Conservation (phyloP, 352 stramenopile species). For the Phytophthora multivora region DNA sequence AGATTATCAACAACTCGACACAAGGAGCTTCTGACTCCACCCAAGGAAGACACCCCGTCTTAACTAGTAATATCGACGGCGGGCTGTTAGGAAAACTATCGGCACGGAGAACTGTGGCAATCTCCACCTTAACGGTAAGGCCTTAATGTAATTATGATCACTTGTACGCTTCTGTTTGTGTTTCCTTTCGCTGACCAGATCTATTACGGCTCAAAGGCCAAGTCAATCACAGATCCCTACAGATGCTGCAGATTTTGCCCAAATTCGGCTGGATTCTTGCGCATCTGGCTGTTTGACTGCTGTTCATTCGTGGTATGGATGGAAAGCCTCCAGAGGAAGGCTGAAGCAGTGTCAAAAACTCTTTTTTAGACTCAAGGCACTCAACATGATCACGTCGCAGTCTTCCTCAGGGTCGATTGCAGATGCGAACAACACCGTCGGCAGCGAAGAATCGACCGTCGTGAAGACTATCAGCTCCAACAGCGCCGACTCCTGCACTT, state of each 20-base stretch:
- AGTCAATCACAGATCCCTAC: conserved; percentile 20
- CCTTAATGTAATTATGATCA: conserved; percentile 33
- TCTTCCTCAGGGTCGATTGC: conserved; percentile 22
- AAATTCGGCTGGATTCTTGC: conserved; percentile 15
- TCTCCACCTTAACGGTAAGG: conserved; percentile 7
- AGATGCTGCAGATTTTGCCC: conserved; percentile 18
- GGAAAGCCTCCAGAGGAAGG: neutral
- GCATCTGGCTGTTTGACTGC: conserved; percentile 24
- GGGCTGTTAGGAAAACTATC: conserved; percentile 12
- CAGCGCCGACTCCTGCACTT: conserved; percentile 36
- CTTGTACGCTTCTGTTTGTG: conserved; percentile 10
- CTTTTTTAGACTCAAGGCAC: neutral
- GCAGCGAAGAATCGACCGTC: conserved; percentile 1
- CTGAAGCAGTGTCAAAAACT: conserved; percentile 1
- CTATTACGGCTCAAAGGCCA: neutral
- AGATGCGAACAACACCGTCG: neutral
- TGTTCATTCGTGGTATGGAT: conserved; percentile 22
- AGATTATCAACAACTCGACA: conserved; percentile 3
- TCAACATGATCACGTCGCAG: conserved; percentile 18
- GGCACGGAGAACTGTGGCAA: conserved; percentile 4
- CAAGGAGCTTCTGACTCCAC: neutral
- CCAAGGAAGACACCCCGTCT: conserved; percentile 1
- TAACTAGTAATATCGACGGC: conserved; percentile 9
- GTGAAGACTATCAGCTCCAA: conserved; percentile 30
- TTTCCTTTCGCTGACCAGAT: neutral